phyloP scores from a whole-genome alignment of 2,329 filamentous ascomycete genomes.

The Fusarium citri region DNA sequence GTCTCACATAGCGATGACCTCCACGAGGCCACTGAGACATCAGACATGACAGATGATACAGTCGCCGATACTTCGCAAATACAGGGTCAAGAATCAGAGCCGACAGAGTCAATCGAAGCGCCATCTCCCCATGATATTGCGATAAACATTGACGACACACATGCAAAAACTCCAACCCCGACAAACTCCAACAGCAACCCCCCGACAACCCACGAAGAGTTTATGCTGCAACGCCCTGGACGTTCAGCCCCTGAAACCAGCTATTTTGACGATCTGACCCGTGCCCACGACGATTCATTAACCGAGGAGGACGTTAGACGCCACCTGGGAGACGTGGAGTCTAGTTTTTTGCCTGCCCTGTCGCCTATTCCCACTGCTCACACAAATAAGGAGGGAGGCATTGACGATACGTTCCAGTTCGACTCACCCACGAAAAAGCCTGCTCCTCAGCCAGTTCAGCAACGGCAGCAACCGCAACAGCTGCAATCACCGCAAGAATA shows the following conservation, averaged over 20 bases:
- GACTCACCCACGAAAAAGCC: conserved; percentile 55
- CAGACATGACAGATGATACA: conserved; percentile 31
- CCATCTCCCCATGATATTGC: conserved; percentile 30
- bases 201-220: conserved; percentile 31
- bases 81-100: not conserved
- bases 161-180: conserved; percentile 17
- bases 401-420: conserved; percentile 71
- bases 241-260: conserved; percentile 52
- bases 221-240: conserved; percentile 32
- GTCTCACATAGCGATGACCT: conserved; percentile 33
- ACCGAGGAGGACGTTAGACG: conserved; percentile 65
- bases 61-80: conserved; percentile 25
- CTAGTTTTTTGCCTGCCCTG: conserved; percentile 70
- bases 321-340: conserved; percentile 73
- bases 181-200: conserved; percentile 7
- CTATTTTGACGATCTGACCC: conserved; percentile 56
- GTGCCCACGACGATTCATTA: conserved; percentile 58
- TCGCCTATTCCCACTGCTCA: conserved; percentile 66
- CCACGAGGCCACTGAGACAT: conserved; percentile 31
- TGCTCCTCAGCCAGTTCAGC: conserved; percentile 45
- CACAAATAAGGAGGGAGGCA: conserved; percentile 49
- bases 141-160: conserved; percentile 31
- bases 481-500: not conserved
- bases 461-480: conserved; percentile 12
- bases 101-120: conserved; percentile 23